phyloP scores from a whole-genome alignment of 306 rosid species.

The Trifolium subterraneum region DNA sequence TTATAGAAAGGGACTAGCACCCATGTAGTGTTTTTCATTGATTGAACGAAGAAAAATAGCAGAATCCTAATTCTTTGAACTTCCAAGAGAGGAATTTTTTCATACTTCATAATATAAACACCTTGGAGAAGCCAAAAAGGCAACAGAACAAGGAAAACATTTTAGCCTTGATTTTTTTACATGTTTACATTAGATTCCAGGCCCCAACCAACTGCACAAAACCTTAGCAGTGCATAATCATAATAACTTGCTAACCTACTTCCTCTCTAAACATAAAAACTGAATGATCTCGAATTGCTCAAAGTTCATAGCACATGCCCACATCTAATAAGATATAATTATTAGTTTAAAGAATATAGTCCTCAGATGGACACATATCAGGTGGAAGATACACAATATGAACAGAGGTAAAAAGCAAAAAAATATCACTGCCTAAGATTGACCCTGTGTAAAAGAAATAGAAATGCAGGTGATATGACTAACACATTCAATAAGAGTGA shows the following conservation, averaged over 20 bases:
- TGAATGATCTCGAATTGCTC: slow-evolving; percentile 28
- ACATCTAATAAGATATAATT: background rate
- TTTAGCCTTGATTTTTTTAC: background rate
- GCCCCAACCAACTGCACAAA: background rate
- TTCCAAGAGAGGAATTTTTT: background rate
- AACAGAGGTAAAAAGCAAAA: no score
- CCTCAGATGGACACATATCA: background rate
- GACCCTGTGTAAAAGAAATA: no score
- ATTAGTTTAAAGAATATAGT: slow-evolving; percentile 28
- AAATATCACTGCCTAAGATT: no score
- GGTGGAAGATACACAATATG: background rate
- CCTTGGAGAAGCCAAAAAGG: background rate
- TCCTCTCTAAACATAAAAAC: background rate
- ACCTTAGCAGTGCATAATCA: background rate
- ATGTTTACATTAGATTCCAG: background rate
- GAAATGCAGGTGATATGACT: no score
- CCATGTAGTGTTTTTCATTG: background rate
- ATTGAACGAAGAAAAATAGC: background rate
- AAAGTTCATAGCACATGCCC: background rate
- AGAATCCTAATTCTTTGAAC: background rate
- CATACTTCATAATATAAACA: background rate
- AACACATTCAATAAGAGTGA: no score
- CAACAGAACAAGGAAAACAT: background rate
- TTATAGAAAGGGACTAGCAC: background rate
- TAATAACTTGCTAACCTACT: background rate